Evolutionary conservation across 164 flowering plant species (phyloP).

Genomic region (Tinospora cordifolia): DNA sequence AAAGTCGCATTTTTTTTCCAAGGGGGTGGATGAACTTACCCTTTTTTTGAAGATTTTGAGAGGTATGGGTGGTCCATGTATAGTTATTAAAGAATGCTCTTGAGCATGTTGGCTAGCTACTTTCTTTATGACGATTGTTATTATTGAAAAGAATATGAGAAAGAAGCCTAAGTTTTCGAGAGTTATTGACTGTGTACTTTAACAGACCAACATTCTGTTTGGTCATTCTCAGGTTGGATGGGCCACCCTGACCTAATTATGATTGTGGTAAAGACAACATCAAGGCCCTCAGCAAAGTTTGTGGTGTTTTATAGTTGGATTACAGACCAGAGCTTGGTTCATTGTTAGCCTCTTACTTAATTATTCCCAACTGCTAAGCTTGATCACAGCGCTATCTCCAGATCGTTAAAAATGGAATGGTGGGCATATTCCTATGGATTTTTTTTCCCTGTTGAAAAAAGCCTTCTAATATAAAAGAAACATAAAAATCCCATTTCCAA

Average conservation of each 20-base stretch:
- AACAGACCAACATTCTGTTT: conserved; percentile 1
- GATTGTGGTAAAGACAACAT: neutral
- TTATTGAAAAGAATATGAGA: neutral
- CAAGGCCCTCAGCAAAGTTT: neutral
- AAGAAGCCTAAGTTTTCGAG: neutral
- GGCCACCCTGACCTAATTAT: conserved; percentile 1
- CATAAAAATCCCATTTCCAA: too few species aligned
- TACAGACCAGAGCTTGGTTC: neutral
- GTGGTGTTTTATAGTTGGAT: neutral
- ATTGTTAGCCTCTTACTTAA: neutral
- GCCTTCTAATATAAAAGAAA: too few species aligned
- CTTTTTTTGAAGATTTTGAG: neutral
- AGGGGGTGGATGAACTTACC: neutral
- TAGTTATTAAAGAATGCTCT: neutral
- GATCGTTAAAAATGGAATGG: neutral
- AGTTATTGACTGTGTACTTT: neutral
- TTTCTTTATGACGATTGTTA: neutral
- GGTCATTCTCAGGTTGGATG: conserved; percentile 2
- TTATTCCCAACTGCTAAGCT: too few species aligned
- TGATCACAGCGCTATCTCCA: neutral
- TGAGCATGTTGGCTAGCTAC: neutral
- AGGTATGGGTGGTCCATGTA: neutral
- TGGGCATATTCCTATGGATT: neutral
- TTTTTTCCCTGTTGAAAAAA: too few species aligned
- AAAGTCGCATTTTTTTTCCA: neutral